phyloP scores from a whole-genome alignment of 1,139 yeast species.

The Suhomyces maxii region DNA sequence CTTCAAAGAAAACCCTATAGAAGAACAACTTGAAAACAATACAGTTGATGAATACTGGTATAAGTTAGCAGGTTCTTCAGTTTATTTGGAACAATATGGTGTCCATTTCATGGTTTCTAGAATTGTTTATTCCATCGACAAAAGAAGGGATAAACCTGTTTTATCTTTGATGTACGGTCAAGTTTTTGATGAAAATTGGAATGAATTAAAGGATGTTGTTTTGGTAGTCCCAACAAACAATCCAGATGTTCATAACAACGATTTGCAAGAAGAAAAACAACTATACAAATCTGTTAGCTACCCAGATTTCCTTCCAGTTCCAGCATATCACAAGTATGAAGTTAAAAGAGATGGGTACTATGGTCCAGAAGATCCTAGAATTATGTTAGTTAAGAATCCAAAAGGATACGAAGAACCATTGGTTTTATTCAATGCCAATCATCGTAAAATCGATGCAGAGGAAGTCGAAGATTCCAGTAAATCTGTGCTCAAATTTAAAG shows the following conservation, averaged over 20 bases:
- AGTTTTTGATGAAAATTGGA: conserved; percentile 47
- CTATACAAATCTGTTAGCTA: conserved; percentile 19
- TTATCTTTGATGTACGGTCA: conserved; percentile 44
- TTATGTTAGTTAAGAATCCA: conserved; percentile 31
- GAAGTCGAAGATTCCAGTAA: conserved; percentile 16
- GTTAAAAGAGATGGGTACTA: conserved; percentile 23
- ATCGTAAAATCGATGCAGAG: conserved; percentile 21
- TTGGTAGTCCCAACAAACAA: conserved; percentile 31
- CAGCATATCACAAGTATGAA: conserved; percentile 31
- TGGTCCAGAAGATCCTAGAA: conserved; percentile 48
- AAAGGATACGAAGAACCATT: conserved; percentile 39
- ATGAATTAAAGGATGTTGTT: conserved; percentile 37
- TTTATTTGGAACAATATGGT: conserved; percentile 42
- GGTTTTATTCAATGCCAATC: conserved; percentile 34
- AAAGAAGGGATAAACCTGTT: conserved; percentile 31
- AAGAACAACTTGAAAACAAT: conserved; percentile 20
- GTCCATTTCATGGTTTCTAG: conserved; percentile 40
- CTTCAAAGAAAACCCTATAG: conserved; percentile 14
- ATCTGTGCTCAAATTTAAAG: conserved; percentile 1
- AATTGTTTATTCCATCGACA: conserved; percentile 31
- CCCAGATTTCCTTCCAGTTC: conserved; percentile 36
- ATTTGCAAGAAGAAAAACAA: neutral
- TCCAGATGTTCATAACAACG: conserved; percentile 3
- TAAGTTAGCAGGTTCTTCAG: conserved; percentile 39
- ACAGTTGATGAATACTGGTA: conserved; percentile 37